A percentile compares a stretch with the other conserved stretches of the same genome.
These are phyloP conservation scores for Ilyonectria sp. DNA, from an alignment of 2,329 filamentous ascomycete genomes.

Conservation along the genomic window DNA sequence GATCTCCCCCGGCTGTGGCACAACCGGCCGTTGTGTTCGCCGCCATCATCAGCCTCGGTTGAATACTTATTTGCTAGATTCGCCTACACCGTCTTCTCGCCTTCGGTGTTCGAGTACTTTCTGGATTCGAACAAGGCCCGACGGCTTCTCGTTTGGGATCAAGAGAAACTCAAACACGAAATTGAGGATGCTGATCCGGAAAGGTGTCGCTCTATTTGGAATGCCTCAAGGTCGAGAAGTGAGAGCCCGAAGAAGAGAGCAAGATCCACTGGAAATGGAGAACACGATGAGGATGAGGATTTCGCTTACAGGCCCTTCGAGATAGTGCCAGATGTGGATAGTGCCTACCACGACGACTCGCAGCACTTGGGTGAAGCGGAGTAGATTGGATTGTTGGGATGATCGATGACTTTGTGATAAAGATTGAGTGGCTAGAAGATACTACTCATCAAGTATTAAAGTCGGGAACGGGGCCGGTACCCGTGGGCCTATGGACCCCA, in stretches of 20 bases:
- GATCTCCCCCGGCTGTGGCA: background rate
- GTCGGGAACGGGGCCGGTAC: too few relatives aligned
- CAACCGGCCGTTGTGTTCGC: background rate
- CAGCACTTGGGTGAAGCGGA: background rate
- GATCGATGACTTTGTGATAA: too few relatives aligned
- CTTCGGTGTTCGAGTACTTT: conserved; percentile 20
- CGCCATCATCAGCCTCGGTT: background rate
- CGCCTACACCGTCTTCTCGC: conserved; percentile 24
- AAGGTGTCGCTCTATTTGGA: conserved; percentile 2
- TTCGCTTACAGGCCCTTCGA: background rate
- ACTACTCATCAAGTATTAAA: too few relatives aligned
- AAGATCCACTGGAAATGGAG: background rate
- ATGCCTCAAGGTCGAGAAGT: conserved; percentile 15
- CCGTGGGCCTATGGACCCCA: too few relatives aligned
- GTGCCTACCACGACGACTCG: conserved; percentile 1
- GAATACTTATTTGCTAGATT: conserved; percentile 23
- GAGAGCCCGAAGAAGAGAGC: conserved; percentile 16
- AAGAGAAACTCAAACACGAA: background rate
- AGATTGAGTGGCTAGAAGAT: too few relatives aligned
- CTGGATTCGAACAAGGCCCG: conserved; percentile 9
- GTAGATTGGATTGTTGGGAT: too few relatives aligned
- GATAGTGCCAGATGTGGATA: background rate
- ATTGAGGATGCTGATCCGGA: background rate
- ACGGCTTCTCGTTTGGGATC: conserved; percentile 11
- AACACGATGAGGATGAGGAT: background rate